A percentile compares a stretch with the other conserved stretches of the same genome.
These are phyloP conservation scores for Debaryomyces nepalensis DNA, from an alignment of 1,139 yeast genomes.

Conservation along the genomic window DNA sequence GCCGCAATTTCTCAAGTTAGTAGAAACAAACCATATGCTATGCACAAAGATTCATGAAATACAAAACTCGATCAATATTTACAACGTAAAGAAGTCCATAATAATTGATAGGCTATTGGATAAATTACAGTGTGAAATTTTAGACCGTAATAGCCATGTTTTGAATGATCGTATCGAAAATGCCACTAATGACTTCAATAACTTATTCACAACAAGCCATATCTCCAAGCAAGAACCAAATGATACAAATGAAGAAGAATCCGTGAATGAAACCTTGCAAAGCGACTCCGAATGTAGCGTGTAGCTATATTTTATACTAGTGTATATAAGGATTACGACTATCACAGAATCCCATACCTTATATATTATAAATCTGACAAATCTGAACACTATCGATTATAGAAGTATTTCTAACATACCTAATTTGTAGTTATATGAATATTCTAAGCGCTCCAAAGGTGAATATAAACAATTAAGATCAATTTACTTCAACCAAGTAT, in stretches of 20 bases:
- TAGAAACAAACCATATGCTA: slow-evolving; percentile 10
- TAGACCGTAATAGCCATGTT: background rate
- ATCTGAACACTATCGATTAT: too few relatives aligned
- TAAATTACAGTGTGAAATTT: background rate
- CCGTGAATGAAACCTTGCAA: background rate
- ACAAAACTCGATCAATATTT: slow-evolving; percentile 9
- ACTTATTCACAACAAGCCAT: slow-evolving; percentile 6
- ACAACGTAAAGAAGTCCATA: slow-evolving; percentile 6
- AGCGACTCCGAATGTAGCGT: slow-evolving; percentile 1
- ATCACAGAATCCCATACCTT: too few relatives aligned
- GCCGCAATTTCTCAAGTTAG: slow-evolving; percentile 6
- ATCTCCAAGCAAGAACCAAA: slow-evolving; percentile 2
- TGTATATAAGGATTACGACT: too few relatives aligned
- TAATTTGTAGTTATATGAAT: too few relatives aligned
- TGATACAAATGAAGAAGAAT: slow-evolving; percentile 1
- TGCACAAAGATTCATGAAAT: slow-evolving; percentile 6
- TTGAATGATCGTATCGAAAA: background rate
- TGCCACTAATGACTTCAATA: slow-evolving; percentile 1
- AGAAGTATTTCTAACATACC: too few relatives aligned
- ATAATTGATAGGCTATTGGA: slow-evolving; percentile 7
- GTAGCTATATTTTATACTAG: background rate
- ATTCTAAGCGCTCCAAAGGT: background rate
- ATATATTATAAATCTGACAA: too few relatives aligned
- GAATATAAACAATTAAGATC: too few relatives aligned
- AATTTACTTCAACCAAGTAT: background rate